Evolutionary conservation across 352 stramenopile species (phyloP).

Genomic region (Globisporangium perplexum): DNA sequence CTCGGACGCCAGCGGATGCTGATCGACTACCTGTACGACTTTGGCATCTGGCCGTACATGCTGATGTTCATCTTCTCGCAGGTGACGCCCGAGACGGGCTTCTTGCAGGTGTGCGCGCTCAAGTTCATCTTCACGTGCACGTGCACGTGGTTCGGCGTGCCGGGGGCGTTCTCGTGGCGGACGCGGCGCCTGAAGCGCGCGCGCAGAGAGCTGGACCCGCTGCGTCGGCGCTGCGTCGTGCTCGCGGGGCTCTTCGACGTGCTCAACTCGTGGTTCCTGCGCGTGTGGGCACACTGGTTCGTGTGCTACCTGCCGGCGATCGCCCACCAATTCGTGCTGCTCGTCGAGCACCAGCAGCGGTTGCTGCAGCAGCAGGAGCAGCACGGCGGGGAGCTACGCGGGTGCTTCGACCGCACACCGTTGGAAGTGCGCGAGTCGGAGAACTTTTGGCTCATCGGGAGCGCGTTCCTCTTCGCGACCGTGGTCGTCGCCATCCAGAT

Average conservation of each 20-base stretch:
- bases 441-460: constrained; percentile 45
- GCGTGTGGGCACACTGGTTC: constrained; percentile 51
- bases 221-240: constrained; percentile 48
- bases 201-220: constrained; percentile 30
- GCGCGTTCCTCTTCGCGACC: constrained; percentile 54
- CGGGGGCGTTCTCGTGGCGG: constrained; percentile 46
- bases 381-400: neutral
- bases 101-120: constrained; percentile 42
- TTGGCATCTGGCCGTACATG: constrained; percentile 70
- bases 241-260: constrained; percentile 50
- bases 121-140: constrained; percentile 71
- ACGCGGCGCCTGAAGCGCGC: constrained; percentile 46
- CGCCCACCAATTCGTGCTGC: constrained; percentile 11
- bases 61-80: constrained; percentile 49
- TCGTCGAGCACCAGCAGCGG: constrained; percentile 10
- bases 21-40: constrained; percentile 65
- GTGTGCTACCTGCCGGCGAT: constrained; percentile 40
- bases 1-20: constrained; percentile 13
- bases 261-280: constrained; percentile 50
- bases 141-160: constrained; percentile 63
- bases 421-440: constrained; percentile 52
- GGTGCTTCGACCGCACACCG: constrained; percentile 36
- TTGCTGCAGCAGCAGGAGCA: neutral
- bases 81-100: constrained; percentile 25
- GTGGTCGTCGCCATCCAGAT: constrained; percentile 60